phyloP scores from a whole-genome alignment of 306 rosid species.

The Abrus pulchellus region DNA sequence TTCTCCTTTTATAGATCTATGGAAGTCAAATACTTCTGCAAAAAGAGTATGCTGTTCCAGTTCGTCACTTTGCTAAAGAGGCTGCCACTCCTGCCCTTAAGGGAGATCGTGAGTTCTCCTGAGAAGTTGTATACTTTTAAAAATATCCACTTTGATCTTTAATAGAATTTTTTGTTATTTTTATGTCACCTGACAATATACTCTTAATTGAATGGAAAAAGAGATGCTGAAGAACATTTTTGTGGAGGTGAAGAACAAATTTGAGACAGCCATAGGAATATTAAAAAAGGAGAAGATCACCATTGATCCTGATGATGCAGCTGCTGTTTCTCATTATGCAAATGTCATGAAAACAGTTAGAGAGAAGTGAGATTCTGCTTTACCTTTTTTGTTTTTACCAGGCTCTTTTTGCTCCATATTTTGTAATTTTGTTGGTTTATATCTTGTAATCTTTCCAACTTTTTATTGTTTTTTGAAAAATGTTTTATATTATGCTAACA shows the following conservation, averaged over 20 bases:
- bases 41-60: conserved; percentile 72
- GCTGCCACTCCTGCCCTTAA: conserved; percentile 71
- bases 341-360: conserved; percentile 87
- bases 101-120: conserved; percentile 83
- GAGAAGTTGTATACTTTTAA: conserved; percentile 17
- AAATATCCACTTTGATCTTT: background rate
- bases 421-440: conserved; percentile 14
- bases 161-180: background rate
- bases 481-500: conserved; percentile 16
- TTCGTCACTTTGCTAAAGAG: conserved; percentile 82
- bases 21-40: conserved; percentile 70
- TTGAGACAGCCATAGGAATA: conserved; percentile 78
- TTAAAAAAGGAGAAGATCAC: conserved; percentile 92
- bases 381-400: conserved; percentile 16
- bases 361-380: conserved; percentile 76
- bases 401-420: conserved; percentile 23
- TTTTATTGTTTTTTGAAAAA: background rate
- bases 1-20: conserved; percentile 58
- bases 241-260: conserved; percentile 82
- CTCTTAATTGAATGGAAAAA: conserved; percentile 51
- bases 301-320: conserved; percentile 85
- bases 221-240: conserved; percentile 90
- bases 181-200: conserved; percentile 42
- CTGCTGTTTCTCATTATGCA: conserved; percentile 87
- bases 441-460: background rate